Base-by-base conservation (phyloP, 352 stramenopile genomes). In the Elongisporangium undulatum region DNA sequence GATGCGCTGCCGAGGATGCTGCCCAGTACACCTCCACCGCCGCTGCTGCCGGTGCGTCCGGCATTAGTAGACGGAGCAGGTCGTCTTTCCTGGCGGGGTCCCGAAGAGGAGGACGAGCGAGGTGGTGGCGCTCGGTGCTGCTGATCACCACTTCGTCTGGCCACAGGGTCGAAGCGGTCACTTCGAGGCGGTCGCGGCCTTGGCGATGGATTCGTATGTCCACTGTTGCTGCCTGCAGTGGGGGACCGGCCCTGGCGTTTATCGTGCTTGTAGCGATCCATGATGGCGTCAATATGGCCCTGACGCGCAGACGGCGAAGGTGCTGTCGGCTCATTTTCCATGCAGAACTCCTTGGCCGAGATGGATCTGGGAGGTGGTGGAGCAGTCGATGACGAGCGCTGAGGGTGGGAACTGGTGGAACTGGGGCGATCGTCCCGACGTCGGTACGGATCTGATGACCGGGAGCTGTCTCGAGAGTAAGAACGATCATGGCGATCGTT, bases 1-100 rank as follows among this genome's bases (percentile, higher is more conserved):
- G 77, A 87, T 12, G 81, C 76, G 34, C 77, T 90, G 2, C 79
- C 81, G 5, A 94, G 67, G 38, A 94, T 94, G 56, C 67, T 89
- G 34, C 63, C 64, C 29, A 94, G 55, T 19, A 94, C 63, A 12
- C 77, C 71, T 1, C 68, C 60, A n/a, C n/a, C n/a, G n/a, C n/a
- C 34, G 34, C 23, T 26, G 19, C 64, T 73, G 19, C 63, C 64
- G 22, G 59, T 55, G 38, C 60, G 34, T 16, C 34, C 34, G 4
- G 34, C 6, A 17, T 17, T 55, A 10, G 6, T 55, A 10, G 20
- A 17, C 49, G 49, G 23, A 26, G 34, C 1, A 17, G 34, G 34
- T 4, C 26, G 26, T 13, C 26, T 38, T 13, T 13, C 26, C 34
- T 45, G 34, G 3, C 34, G 34, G 34, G 34, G 4, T 45, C 34